Evolutionary conservation across 2,329 filamentous ascomycete species (phyloP).

Genomic region (Aureobasidium leucospermi): DNA sequence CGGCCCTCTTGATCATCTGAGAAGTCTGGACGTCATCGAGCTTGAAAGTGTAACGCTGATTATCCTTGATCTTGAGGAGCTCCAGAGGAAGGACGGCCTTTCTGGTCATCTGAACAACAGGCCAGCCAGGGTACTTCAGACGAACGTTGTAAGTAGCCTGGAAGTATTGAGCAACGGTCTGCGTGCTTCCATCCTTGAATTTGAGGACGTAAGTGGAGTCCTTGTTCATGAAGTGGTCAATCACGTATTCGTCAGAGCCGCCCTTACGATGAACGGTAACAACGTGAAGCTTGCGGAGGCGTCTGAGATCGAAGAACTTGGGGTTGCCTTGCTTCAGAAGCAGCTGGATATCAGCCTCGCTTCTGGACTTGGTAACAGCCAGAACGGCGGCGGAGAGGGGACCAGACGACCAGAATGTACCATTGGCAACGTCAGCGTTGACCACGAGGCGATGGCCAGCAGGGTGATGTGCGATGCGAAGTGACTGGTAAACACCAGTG

Average conservation of each 20-base stretch:
- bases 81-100: conserved; percentile 51
- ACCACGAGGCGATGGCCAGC: conserved; percentile 59
- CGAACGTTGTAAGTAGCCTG: conserved; percentile 43
- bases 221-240: conserved; percentile 41
- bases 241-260: conserved; percentile 38
- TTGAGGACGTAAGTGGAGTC: conserved; percentile 39
- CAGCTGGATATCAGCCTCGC: conserved; percentile 23
- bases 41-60: conserved; percentile 54
- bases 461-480: conserved; percentile 60
- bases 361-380: conserved; percentile 22
- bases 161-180: conserved; percentile 54
- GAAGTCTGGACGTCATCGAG: conserved; percentile 59
- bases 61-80: conserved; percentile 42
- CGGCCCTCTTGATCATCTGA: conserved; percentile 88
- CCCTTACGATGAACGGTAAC: conserved; percentile 33
- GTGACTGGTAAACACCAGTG: conserved; percentile 83
- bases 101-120: conserved; percentile 53
- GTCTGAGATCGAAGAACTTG: conserved; percentile 30
- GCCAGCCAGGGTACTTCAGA: conserved; percentile 42
- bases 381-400: conserved; percentile 30
- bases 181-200: conserved; percentile 30
- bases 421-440: conserved; percentile 88
- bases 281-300: conserved; percentile 36
- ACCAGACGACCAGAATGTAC: conserved; percentile 67
- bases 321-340: not conserved